Base-by-base conservation (phyloP, 495 filamentous ascomycete species). In the Annulohypoxylon stygium region DNA sequence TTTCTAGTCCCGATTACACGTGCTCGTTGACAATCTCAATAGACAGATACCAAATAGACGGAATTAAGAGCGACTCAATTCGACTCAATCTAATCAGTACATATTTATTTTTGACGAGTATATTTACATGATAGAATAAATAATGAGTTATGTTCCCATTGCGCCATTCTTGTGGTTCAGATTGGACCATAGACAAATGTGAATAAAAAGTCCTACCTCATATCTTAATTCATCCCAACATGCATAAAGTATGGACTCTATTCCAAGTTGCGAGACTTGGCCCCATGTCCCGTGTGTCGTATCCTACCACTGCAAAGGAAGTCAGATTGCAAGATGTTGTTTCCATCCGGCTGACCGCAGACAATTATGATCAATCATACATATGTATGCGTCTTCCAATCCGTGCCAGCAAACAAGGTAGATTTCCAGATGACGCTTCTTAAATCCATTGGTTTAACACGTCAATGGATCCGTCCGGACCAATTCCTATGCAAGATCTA, bases 1-100 rank as follows among this genome's bases (percentile, higher is more conserved):
- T 59, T 63, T 20, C 53, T 18, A 16, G 36, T 53, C 50, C 20
- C 20, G 20, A 64, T 66, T 23, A 23, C 20, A 23, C 54, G 57
- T 57, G 50, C 33, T 20, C 30, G 51, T 74, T 63, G 37, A 26
- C 66, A 30, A 25, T 48, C 23, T 41, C 25, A 12, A 69, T 70
- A 74, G 61, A 70, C 69, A 71, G 62, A 70, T 74, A 74, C 71
- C 65, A 74, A 58, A 74, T 74, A 74, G 66, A 74, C 54, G 47
- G 60, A 66, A 61, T 58, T 16, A 50, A 50, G 39, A 71, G 34
- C 20, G 57, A 47, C 57, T 25, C 57, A 71, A 45, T 25, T 48
- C 47, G 14, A 53, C 18, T 16, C 16, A 36, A 37, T 23, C 14
- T n/a, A 18, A 39, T 61, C 25, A 43, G 9, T 4, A 57, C 30